Evolutionary conservation across 164 flowering plant genomes (phyloP).

Genomic region (Umbellularia californica): DNA sequence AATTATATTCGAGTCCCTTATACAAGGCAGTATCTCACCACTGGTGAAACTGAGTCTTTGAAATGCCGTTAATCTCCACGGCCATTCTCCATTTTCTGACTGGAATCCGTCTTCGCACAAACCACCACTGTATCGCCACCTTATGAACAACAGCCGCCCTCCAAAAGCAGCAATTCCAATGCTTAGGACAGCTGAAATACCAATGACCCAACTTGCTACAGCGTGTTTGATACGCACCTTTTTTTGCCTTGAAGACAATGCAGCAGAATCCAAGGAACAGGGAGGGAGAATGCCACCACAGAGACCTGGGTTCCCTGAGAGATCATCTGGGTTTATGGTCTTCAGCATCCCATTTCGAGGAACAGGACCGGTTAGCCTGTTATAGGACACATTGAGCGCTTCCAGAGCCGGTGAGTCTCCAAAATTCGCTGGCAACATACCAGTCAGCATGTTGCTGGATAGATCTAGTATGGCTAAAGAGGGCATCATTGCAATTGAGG

Average conservation of each 20-base stretch:
- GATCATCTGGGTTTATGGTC: constrained; percentile 71
- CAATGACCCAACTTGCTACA: constrained; percentile 63
- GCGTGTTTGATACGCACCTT: constrained; percentile 47
- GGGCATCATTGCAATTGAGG: constrained; percentile 60
- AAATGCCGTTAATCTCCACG: constrained; percentile 90
- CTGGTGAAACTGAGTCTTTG: constrained; percentile 77
- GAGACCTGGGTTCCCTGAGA: constrained; percentile 72
- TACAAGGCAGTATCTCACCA: constrained; percentile 60
- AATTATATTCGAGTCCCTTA: constrained; percentile 79
- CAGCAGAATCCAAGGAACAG: constrained; percentile 31
- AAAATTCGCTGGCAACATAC: constrained; percentile 61
- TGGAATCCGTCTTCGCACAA: constrained; percentile 47
- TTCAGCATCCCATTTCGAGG: constrained; percentile 67
- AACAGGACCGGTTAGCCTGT: constrained; percentile 71
- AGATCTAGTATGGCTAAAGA: constrained; percentile 77
- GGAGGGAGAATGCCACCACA: constrained; percentile 82
- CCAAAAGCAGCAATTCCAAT: constrained; percentile 36
- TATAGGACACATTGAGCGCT: constrained; percentile 73
- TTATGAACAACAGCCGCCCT: constrained; percentile 38
- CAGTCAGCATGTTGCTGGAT: constrained; percentile 73
- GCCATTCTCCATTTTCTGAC: constrained; percentile 65
- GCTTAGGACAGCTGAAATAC: constrained; percentile 44
- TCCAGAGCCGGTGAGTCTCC: constrained; percentile 86
- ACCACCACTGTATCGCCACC: constrained; percentile 45
- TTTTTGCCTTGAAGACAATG: constrained; percentile 19